phyloP scores from a whole-genome alignment of 1,284 basidiomycete species.

The Malassezia sp. region DNA sequence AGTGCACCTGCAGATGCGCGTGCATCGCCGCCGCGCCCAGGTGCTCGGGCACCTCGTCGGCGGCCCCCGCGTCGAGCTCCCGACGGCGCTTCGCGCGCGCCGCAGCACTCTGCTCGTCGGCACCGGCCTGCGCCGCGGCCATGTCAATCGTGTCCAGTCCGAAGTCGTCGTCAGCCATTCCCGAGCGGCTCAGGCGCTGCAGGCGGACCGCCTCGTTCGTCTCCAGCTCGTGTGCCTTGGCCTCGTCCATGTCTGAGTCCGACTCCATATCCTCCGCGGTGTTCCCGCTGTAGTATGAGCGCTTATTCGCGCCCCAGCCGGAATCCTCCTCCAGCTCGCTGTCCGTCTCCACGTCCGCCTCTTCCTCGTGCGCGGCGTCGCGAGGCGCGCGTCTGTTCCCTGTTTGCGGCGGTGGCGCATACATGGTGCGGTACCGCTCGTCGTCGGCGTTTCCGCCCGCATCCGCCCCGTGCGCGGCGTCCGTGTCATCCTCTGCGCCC shows the following conservation, averaged over 20 bases:
- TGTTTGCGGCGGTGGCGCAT: slow-evolving; percentile 14
- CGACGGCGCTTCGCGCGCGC: slow-evolving; percentile 25
- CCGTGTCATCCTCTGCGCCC: slow-evolving; percentile 47
- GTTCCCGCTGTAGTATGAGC: slow-evolving; percentile 41
- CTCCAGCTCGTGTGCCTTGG: slow-evolving; percentile 55
- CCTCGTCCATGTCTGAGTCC: slow-evolving; percentile 48
- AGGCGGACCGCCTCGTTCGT: slow-evolving; percentile 73
- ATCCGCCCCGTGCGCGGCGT: slow-evolving; percentile 19
- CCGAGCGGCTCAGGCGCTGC: slow-evolving; percentile 64
- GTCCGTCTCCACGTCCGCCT: slow-evolving; percentile 52
- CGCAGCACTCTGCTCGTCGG: slow-evolving; percentile 25
- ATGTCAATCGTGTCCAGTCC: slow-evolving; percentile 60
- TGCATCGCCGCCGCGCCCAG: background rate
- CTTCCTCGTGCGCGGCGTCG: slow-evolving; percentile 42
- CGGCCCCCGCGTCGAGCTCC: slow-evolving; percentile 23
- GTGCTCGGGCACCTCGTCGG: background rate
- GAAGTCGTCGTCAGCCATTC: slow-evolving; percentile 68
- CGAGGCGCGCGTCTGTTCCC: slow-evolving; percentile 20
- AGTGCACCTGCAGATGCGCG: background rate
- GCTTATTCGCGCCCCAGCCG: slow-evolving; percentile 43
- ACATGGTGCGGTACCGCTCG: slow-evolving; percentile 12
- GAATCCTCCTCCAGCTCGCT: slow-evolving; percentile 51
- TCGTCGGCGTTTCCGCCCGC: slow-evolving; percentile 13
- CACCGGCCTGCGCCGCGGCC: slow-evolving; percentile 21
- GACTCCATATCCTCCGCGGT: slow-evolving; percentile 37